Percentiles rank a stretch among this genome's conserved stretches.
Evolutionary conservation across 352 stramenopile genomes (phyloP).

Genomic region (Phytophthora syringae): DNA sequence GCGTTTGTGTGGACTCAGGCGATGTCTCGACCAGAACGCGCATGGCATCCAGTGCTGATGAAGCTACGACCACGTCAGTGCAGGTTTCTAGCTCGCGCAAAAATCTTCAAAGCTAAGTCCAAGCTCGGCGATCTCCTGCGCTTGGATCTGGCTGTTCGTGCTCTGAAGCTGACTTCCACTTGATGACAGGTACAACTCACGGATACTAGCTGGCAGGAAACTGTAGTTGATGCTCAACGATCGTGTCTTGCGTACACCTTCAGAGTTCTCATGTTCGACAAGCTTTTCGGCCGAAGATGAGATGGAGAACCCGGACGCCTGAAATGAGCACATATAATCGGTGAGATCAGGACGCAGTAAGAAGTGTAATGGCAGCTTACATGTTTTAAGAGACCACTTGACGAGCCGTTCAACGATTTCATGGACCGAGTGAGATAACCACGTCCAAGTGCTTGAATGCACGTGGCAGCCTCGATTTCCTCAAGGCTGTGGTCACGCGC

Average conservation of each 20-base stretch:
- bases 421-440: slow-evolving; percentile 58
- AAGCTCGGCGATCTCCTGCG: slow-evolving; percentile 35
- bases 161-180: slow-evolving; percentile 3
- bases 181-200: slow-evolving; percentile 42
- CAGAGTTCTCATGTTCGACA: slow-evolving; percentile 20
- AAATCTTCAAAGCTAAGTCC: slow-evolving; percentile 50
- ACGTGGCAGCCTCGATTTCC: slow-evolving; percentile 64
- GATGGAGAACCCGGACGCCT: slow-evolving; percentile 49
- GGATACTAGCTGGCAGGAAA: slow-evolving; percentile 48
- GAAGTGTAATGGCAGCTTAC: no score
- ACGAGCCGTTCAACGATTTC: slow-evolving; percentile 43
- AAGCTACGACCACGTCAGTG: slow-evolving; percentile 33
- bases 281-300: slow-evolving; percentile 25
- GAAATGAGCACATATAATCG: slow-evolving; percentile 5
- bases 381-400: slow-evolving; percentile 28
- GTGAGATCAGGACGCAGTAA: background rate
- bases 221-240: slow-evolving; percentile 39
- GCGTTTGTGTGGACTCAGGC: slow-evolving; percentile 29
- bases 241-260: slow-evolving; percentile 8
- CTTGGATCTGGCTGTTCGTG: slow-evolving; percentile 11
- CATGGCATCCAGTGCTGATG: slow-evolving; percentile 50
- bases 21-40: slow-evolving; percentile 36
- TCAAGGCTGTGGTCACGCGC: slow-evolving; percentile 34
- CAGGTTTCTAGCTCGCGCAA: slow-evolving; percentile 52
- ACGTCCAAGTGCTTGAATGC: slow-evolving; percentile 70